Conservation (phyloP, 2,329 filamentous ascomycete species). For the Shiraia sp. region DNA sequence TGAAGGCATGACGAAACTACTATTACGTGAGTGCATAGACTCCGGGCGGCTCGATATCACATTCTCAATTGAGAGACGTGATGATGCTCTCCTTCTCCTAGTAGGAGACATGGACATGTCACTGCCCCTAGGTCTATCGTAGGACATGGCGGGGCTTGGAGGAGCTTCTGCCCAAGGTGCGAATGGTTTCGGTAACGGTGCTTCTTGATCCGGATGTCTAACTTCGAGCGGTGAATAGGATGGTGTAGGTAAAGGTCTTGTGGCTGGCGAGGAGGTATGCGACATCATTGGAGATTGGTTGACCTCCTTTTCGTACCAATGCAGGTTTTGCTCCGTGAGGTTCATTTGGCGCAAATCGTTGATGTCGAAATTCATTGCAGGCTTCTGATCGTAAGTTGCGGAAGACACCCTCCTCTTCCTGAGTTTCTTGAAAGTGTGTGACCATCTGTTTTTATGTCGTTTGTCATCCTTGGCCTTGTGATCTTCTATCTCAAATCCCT, state of each 20-base stretch:
- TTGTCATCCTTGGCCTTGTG: constrained; percentile 22
- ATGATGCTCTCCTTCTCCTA: constrained; percentile 6
- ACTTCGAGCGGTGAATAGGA: constrained; percentile 25
- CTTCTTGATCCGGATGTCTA: constrained; percentile 11
- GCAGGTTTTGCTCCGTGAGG: constrained; percentile 17
- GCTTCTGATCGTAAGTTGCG: constrained; percentile 16
- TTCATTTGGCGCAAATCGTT: constrained; percentile 16
- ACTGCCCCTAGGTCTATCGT: constrained; percentile 15
- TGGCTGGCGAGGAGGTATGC: constrained; percentile 12
- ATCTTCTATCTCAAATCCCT: constrained; percentile 8
- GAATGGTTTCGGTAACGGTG: constrained; percentile 23
- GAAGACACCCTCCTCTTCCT: constrained; percentile 18
- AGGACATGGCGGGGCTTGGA: constrained; percentile 22
- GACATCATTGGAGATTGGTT: constrained; percentile 5
- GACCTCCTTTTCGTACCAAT: constrained; percentile 12
- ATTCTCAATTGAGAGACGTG: constrained; percentile 10
- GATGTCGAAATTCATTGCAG: constrained; percentile 11
- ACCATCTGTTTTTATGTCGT: constrained; percentile 28
- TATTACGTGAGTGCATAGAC: constrained; percentile 18
- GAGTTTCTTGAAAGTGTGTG: constrained; percentile 24
- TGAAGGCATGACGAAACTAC: constrained; percentile 17
- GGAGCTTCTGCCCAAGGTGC: constrained; percentile 26
- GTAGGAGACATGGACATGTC: constrained; percentile 15
- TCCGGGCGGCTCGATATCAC: constrained; percentile 16
- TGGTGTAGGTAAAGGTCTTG: constrained; percentile 25